Evolutionary conservation across 306 rosid genomes (phyloP).

Genomic region (Ormosia semicastrata): DNA sequence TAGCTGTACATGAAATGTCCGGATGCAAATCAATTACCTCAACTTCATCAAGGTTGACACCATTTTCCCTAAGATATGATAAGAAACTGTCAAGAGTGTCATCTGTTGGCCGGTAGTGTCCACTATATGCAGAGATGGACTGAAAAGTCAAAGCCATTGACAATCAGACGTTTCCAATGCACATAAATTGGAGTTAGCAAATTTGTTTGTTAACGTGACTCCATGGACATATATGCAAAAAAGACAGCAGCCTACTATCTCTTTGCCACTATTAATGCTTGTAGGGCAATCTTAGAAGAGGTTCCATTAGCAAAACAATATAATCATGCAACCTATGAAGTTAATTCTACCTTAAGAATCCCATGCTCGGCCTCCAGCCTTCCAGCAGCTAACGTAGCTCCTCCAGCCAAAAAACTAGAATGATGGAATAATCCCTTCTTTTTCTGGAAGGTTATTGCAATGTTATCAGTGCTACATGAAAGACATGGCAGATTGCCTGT

Average conservation of each 20-base stretch:
- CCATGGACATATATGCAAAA: background rate
- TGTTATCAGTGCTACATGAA: background rate
- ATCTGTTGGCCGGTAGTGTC: constrained; percentile 93
- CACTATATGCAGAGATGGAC: constrained; percentile 94
- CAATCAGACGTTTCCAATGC: constrained; percentile 26
- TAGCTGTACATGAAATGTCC: background rate
- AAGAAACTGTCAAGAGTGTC: constrained; percentile 62
- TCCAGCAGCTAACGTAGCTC: constrained; percentile 86
- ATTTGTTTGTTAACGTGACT: background rate
- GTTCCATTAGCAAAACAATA: background rate
- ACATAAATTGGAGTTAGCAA: background rate
- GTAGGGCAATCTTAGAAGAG: background rate
- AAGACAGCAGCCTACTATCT: background rate
- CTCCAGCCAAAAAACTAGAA: constrained; percentile 81
- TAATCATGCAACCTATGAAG: constrained; percentile 2
- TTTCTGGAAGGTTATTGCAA: constrained; percentile 42
- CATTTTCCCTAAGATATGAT: constrained; percentile 68
- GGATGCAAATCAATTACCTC: constrained; percentile 55
- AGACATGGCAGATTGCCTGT: background rate
- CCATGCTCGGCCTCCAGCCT: constrained; percentile 74
- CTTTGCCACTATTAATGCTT: background rate
- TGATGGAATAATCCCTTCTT: constrained; percentile 72
- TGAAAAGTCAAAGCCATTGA: constrained; percentile 41
- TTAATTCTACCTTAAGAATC: constrained; percentile 61
- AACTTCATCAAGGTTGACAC: constrained; percentile 71